These are phyloP conservation scores for Oidiodendron maius DNA, from an alignment of 495 filamentous ascomycete genomes.

Conservation along the genomic window DNA sequence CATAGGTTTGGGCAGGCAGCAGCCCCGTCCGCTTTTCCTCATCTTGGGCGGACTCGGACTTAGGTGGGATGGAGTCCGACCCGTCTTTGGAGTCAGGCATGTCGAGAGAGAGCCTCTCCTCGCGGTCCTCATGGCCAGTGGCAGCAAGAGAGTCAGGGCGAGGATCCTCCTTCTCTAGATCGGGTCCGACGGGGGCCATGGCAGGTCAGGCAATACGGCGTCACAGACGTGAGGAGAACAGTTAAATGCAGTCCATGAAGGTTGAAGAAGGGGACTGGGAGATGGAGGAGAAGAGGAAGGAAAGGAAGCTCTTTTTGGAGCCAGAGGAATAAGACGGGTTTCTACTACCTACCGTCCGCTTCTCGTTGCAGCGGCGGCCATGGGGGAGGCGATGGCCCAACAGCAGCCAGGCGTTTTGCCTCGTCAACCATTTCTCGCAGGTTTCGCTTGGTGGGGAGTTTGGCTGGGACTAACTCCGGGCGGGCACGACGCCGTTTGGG, in stretches of 20 bases:
- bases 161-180: neutral
- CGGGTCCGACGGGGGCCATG: neutral
- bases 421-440: too few species aligned
- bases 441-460: too few species aligned
- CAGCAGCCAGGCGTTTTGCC: too few species aligned
- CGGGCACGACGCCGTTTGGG: too few species aligned
- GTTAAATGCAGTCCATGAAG: neutral
- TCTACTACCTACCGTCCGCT: too few species aligned
- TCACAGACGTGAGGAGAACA: neutral
- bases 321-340: too few species aligned
- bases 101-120: slow-evolving; percentile 12
- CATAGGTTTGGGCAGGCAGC: slow-evolving; percentile 15
- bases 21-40: slow-evolving; percentile 4
- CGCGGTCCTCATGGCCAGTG: neutral
- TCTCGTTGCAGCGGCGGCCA: too few species aligned
- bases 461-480: too few species aligned
- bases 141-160: neutral
- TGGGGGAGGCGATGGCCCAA: too few species aligned
- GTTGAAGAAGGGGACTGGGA: neutral
- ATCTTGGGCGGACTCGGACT: slow-evolving; percentile 4
- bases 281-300: neutral
- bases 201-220: too few species aligned
- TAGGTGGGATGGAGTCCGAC: neutral
- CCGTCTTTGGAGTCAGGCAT: neutral
- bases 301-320: neutral